These are phyloP conservation scores for Gentiana macrophylla DNA, from an alignment of 257 asterid genomes.

Conservation along the genomic window DNA sequence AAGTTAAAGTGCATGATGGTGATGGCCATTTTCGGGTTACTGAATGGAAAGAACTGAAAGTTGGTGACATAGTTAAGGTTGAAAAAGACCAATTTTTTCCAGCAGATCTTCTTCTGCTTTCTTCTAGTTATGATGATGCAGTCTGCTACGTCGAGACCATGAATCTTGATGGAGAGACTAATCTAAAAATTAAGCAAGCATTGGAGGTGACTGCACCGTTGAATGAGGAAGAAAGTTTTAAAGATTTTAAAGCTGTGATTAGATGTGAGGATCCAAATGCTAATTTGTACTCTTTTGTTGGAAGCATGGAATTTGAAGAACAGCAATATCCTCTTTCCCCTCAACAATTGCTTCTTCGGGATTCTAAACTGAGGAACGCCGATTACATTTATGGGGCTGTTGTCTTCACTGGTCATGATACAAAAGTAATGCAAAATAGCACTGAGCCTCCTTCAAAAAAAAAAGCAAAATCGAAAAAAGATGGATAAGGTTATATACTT, in stretches of 20 bases:
- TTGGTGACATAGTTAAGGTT: conserved; percentile 80
- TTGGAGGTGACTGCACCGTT: conserved; percentile 52
- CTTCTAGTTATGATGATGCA: conserved; percentile 84
- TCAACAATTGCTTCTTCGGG: conserved; percentile 73
- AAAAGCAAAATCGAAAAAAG: conserved; percentile 81
- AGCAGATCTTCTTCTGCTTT: conserved; percentile 73
- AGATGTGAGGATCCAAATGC: conserved; percentile 96
- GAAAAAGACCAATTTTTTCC: conserved; percentile 86
- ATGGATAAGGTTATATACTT: conserved; percentile 84
- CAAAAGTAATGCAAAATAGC: conserved; percentile 84
- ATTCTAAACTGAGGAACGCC: conserved; percentile 74
- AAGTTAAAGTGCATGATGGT: conserved; percentile 61
- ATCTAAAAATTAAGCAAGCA: conserved; percentile 76
- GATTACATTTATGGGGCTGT: conserved; percentile 73
- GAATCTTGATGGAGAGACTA: conserved; percentile 95
- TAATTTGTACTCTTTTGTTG: conserved; percentile 62
- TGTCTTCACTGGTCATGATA: conserved; percentile 82
- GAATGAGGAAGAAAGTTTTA: conserved; percentile 34
- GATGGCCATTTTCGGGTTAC: conserved; percentile 42
- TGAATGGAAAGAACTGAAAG: conserved; percentile 72
- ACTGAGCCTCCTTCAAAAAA: conserved; percentile 87
- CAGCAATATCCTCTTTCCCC: conserved; percentile 69
- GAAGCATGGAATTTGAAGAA: conserved; percentile 58
- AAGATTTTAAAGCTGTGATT: conserved; percentile 48
- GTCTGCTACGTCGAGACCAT: conserved; percentile 92